Evolutionary conservation across 768 basidiomycete genomes (phyloP), one percentile per base, ranked within the genome.

Genomic region (Kwoniella pini): DNA sequence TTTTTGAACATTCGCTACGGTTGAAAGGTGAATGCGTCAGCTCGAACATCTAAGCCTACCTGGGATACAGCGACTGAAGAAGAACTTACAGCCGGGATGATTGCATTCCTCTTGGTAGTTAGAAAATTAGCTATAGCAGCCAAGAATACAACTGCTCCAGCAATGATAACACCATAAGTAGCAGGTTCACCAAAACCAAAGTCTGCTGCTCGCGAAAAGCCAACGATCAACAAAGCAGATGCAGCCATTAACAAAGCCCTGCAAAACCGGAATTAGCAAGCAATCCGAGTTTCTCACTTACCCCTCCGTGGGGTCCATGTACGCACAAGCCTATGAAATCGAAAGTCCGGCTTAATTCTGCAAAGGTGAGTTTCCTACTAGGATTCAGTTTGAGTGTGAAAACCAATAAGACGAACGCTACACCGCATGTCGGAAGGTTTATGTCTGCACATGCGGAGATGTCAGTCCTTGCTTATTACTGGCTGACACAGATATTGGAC

Each of bases 311-410:
- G n/a, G n/a, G n/a, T n/a, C n/a, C n/a, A n/a, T n/a, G n/a, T n/a
- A n/a, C n/a, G n/a, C 50, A 71, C 70, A 81, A 62, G 9, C 80
- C 80, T 43, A 79, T 40, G 58, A 80, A 80, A 60, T 81, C 80
- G 54, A 80, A 80, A 0, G 75, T 76, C 27, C 55, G 31, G 13
- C 60, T 17, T 28, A 80, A 63, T 28, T 72, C 36, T 3, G 52
- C 27, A 45, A 72, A 60, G 0, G 73, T 71, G 21, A 68, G 62
- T 3, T 68, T 63, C 2, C 62, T 59, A 24, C 64, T 56, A 0
- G 79, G 77, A 57, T 80, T 78, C 21, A 79, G 59, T 21, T 79
- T 76, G 43, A 80, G 71, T 33, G 67, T 79, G 63, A 77, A 70
- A 33, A 75, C 50, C 12, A 81, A 69, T 11, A 78, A 42, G 4